Conservation (phyloP, 2,329 filamentous ascomycete genomes). For the Davidsoniella australis region DNA sequence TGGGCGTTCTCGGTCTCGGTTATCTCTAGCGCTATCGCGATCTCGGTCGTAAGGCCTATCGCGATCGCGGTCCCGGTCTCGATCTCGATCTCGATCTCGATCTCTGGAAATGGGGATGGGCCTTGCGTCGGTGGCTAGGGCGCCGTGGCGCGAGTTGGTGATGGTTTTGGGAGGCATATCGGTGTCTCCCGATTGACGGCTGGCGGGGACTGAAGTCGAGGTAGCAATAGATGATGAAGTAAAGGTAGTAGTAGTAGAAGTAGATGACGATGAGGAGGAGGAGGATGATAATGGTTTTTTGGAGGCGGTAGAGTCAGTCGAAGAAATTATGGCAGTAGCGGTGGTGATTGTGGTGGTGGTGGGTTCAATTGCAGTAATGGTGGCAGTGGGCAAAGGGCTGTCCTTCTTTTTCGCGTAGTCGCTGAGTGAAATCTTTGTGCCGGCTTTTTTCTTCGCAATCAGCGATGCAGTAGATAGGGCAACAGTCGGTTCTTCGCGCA, state of each 20-base stretch:
- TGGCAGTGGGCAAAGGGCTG: neutral
- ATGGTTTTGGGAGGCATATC: conserved; percentile 1
- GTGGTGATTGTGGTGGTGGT: neutral
- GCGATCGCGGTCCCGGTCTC: conserved; percentile 5
- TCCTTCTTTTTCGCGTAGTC: conserved; percentile 42
- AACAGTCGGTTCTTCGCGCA: conserved; percentile 33
- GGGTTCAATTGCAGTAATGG: neutral
- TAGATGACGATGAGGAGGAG: neutral
- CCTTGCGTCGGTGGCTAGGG: neutral
- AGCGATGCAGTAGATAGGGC: conserved; percentile 21
- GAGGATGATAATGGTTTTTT: neutral
- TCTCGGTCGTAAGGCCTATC: neutral
- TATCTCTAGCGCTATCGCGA: neutral
- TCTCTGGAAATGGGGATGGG: neutral
- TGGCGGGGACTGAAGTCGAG: too few relatives aligned
- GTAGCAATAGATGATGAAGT: too few relatives aligned
- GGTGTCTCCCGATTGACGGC: neutral
- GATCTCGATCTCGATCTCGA: conserved; percentile 1
- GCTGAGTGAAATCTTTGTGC: conserved; percentile 36
- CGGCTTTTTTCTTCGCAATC: conserved; percentile 30
- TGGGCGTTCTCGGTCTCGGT: conserved; percentile 3
- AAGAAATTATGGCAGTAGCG: neutral
- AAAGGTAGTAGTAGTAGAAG: neutral
- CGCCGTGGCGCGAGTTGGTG: neutral
- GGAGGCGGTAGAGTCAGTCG: neutral